Base-by-base conservation (phyloP, 768 basidiomycete genomes). In the Podaxis mareebaensis region DNA sequence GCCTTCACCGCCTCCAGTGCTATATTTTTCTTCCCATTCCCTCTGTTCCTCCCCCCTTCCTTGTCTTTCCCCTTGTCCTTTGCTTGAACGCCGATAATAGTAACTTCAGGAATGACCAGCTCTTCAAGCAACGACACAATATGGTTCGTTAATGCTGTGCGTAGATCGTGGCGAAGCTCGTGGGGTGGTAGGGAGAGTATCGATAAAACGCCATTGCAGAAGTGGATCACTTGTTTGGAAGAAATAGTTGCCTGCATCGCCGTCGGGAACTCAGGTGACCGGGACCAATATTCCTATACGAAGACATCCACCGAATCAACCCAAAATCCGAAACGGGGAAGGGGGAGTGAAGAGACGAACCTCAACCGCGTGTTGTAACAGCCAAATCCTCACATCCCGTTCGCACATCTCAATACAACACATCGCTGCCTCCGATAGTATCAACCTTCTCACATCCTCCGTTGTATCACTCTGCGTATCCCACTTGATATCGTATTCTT, bases 251-350 rank as follows among this genome's bases (percentile, higher is more conserved):
- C 73, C 22, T 83, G 73, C 4, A 88, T 70, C 2, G 83, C 76
- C 5, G 69, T 65, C 20, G 40, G 55, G 24, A 73, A 64, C 2
- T 71, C 68, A 22, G 74, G 68, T n/a, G 73, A 70, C 4, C 72
- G 67, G 10, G 78, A 74, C 86, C 87, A 87, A 69, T 82, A 82
- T 65, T 81, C 76, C 83, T 87, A 65, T 87, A 65, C 30, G 4
- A 44, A 13, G n/a, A 2, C 42, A 44, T 15, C 15, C 13, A 20
- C 44, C 28, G 48, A 15, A 49, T 26, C 13, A n/a, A 12, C 46
- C 12, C 51, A 48, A 36, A 53, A 13, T 42, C 26, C 10, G 39
- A 4, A 26, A 15, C 1, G 36, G 2, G 15, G 2, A 40, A 28
- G 33, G 33, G 12, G 12, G 4, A 49, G 60, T 17, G 49, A 53